Evolutionary conservation across 2,329 filamentous ascomycete species (phyloP).

Genomic region (Hymenoscyphus salicellus): DNA sequence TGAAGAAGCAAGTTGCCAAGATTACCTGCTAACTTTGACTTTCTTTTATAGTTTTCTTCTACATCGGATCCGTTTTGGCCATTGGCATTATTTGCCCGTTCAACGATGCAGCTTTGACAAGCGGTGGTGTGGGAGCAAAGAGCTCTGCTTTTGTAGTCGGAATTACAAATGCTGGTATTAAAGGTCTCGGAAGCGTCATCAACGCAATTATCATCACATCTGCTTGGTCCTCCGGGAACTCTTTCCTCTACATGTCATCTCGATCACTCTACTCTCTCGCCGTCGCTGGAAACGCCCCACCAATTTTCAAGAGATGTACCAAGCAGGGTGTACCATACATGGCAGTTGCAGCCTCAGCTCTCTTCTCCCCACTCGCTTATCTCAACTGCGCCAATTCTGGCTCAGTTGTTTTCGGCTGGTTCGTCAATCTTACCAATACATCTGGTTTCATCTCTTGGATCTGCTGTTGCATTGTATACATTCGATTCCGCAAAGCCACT

Average conservation of each 20-base stretch:
- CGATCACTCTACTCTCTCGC: slow-evolving; percentile 53
- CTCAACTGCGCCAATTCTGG: slow-evolving; percentile 45
- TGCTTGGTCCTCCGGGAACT: slow-evolving; percentile 54
- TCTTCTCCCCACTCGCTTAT: slow-evolving; percentile 48
- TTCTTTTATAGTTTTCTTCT: slow-evolving; percentile 50
- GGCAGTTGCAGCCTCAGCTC: slow-evolving; percentile 43
- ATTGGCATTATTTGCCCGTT: slow-evolving; percentile 60
- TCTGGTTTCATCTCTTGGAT: slow-evolving; percentile 52
- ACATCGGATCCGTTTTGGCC: slow-evolving; percentile 54
- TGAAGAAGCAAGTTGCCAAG: not conserved
- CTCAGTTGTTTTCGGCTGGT: slow-evolving; percentile 52
- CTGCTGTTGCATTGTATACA: slow-evolving; percentile 52
- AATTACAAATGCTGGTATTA: slow-evolving; percentile 48
- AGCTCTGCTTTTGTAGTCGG: slow-evolving; percentile 50
- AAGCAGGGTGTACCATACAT: slow-evolving; percentile 50
- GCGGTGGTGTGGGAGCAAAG: slow-evolving; percentile 45
- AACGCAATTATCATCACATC: slow-evolving; percentile 55
- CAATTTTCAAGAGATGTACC: slow-evolving; percentile 48
- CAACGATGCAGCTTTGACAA: slow-evolving; percentile 48
- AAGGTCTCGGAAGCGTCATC: slow-evolving; percentile 49
- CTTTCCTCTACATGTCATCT: slow-evolving; percentile 51
- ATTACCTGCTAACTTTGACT: slow-evolving; percentile 31
- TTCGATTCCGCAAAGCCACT: slow-evolving; percentile 55
- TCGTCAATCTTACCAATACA: slow-evolving; percentile 53
- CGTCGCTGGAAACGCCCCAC: slow-evolving; percentile 50